Evolutionary conservation across 2,329 filamentous ascomycete genomes (phyloP).

Genomic region (Zymoseptoria tritici): DNA sequence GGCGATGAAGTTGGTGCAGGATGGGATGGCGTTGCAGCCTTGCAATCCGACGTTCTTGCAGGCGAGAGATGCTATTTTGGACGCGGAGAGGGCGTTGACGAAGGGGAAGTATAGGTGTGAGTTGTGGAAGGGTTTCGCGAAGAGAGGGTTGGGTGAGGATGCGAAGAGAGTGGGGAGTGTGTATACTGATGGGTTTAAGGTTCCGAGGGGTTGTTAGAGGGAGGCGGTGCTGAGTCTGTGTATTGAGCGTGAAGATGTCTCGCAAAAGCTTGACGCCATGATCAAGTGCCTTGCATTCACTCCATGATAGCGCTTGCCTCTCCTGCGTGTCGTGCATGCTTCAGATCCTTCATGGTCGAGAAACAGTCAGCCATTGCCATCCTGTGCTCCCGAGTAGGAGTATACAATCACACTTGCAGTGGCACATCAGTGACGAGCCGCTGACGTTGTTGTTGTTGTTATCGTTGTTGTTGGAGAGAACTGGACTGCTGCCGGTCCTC

Average conservation of each 20-base stretch:
- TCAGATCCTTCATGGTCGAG: no score
- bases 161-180: slow-evolving; percentile 1
- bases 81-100: slow-evolving; percentile 48
- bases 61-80: slow-evolving; percentile 49
- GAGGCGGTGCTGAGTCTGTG: neutral
- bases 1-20: slow-evolving; percentile 46
- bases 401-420: no score
- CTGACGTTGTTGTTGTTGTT: no score
- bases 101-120: slow-evolving; percentile 45
- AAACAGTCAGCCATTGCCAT: no score
- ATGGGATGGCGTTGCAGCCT: slow-evolving; percentile 49
- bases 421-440: no score
- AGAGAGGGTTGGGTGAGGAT: slow-evolving; percentile 45
- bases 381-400: no score
- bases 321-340: no score
- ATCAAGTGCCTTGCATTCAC: no score
- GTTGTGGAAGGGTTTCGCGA: slow-evolving; percentile 51
- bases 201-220: slow-evolving; percentile 8
- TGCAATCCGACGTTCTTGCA: slow-evolving; percentile 49
- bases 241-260: no score
- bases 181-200: slow-evolving; percentile 10
- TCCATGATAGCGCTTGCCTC: no score
- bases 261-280: neutral
- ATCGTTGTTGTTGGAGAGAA: no score
- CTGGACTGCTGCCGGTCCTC: no score